Evolutionary conservation across 805 yeast genomes (phyloP).

Genomic region (Kockiozyma suomiensis): DNA sequence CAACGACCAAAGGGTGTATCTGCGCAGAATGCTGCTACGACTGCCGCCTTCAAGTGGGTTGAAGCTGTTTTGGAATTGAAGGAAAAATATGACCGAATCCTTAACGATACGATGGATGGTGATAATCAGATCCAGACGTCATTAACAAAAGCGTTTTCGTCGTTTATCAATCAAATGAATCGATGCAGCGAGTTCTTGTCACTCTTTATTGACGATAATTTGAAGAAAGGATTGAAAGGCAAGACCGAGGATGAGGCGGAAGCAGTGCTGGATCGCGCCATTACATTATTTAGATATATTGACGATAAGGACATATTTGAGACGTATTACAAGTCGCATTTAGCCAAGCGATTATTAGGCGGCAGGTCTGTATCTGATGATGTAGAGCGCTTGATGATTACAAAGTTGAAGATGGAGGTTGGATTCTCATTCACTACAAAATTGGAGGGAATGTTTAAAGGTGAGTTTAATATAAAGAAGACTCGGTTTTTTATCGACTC

Average conservation of each 20-base stretch:
- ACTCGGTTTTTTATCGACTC: no score
- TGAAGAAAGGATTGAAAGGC: constrained; percentile 54
- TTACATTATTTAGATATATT: constrained; percentile 65
- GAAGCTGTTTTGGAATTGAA: constrained; percentile 57
- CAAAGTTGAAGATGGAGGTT: constrained; percentile 70
- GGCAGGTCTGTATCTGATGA: constrained; percentile 53
- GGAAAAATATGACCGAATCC: constrained; percentile 53
- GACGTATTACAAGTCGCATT: constrained; percentile 77
- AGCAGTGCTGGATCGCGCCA: constrained; percentile 56
- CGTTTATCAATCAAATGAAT: constrained; percentile 43
- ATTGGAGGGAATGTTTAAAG: constrained; percentile 80
- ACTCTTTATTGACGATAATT: constrained; percentile 58
- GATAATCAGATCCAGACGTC: constrained; percentile 56
- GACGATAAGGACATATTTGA: constrained; percentile 86
- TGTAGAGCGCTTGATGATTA: constrained; percentile 67
- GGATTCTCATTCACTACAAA: constrained; percentile 80
- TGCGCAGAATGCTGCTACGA: constrained; percentile 42
- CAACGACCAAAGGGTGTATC: constrained; percentile 14
- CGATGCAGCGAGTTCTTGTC: constrained; percentile 53
- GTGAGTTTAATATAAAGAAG: no score
- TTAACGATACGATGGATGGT: constrained; percentile 52
- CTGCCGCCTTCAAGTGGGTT: constrained; percentile 70
- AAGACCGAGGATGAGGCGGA: constrained; percentile 52
- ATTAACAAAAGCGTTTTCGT: constrained; percentile 62
- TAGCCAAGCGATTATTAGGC: constrained; percentile 76